Evolutionary conservation across 2,329 filamentous ascomycete species (phyloP).

Genomic region (Neurospora sp.): DNA sequence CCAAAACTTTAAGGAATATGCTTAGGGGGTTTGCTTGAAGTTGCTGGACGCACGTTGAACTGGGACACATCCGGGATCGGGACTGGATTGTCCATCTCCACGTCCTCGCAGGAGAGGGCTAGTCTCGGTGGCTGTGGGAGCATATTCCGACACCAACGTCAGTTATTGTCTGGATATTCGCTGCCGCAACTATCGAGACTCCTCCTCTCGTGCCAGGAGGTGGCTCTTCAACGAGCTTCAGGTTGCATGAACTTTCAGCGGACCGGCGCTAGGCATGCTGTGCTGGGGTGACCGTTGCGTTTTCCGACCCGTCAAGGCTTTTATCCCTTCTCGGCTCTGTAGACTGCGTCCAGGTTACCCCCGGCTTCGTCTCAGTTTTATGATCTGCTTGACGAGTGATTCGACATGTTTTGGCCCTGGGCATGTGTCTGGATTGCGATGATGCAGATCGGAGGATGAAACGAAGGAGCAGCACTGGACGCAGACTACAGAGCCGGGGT

Average conservation of each 20-base stretch:
- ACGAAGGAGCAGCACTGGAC: not conserved
- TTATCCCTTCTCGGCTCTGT: not conserved
- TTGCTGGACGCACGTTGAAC: not conserved
- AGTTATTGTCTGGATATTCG: not conserved
- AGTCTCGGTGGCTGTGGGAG: not conserved
- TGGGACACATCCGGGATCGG: not conserved
- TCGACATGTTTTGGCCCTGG: not conserved
- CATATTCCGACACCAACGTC: not conserved
- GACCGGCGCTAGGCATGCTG: not conserved
- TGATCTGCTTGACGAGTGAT: not conserved
- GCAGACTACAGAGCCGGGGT: not conserved
- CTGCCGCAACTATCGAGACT: not conserved
- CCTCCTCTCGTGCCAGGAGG: not conserved
- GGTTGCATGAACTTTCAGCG: not conserved
- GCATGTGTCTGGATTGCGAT: not conserved
- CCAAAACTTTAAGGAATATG: not conserved
- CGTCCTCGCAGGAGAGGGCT: not conserved
- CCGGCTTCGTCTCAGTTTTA: not conserved
- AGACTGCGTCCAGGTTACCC: not conserved
- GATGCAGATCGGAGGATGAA: not conserved
- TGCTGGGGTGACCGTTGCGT: not conserved
- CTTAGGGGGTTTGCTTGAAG: not conserved
- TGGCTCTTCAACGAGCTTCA: not conserved
- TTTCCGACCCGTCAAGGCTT: not conserved
- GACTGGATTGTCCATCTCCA: not conserved